These are phyloP conservation scores for Rhamnella rubrinervis DNA, from an alignment of 331 rosid species.

Conservation along the genomic window DNA sequence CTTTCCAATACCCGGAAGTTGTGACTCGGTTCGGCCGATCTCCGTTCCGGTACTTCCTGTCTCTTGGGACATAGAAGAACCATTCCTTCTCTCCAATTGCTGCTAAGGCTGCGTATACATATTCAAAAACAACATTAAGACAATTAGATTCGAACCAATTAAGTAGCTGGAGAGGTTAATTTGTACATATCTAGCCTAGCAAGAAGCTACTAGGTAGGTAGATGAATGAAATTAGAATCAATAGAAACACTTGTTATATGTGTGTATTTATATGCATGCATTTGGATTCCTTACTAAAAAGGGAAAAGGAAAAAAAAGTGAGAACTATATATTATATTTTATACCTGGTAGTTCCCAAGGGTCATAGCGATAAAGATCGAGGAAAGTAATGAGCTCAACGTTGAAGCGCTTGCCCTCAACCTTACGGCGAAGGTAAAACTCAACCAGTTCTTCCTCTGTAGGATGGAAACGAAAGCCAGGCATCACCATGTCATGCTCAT, in stretches of 20 bases:
- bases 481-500: conserved; percentile 95
- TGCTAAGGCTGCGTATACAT: conserved; percentile 62
- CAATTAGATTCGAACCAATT: background rate
- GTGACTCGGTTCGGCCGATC: conserved; percentile 97
- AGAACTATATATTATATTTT: background rate
- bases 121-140: background rate
- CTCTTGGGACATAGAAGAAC: conserved; percentile 96
- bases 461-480: conserved; percentile 99
- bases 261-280: background rate
- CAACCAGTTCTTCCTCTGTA: conserved; percentile 91
- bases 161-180: background rate
- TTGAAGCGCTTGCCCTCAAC: conserved; percentile 99
- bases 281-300: background rate
- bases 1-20: conserved; percentile 97
- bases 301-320: background rate
- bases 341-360: conserved; percentile 99
- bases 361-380: conserved; percentile 99
- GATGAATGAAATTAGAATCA: background rate
- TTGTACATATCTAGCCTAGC: no score
- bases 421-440: conserved; percentile 99
- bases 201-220: background rate
- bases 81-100: conserved; percentile 99
- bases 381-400: conserved; percentile 96
- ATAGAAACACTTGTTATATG: background rate
- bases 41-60: conserved; percentile 85